A percentile compares a stretch with the other conserved stretches of the same genome.
phyloP scores from a whole-genome alignment of 106 monocot genomes.

The Allium cepa region DNA sequence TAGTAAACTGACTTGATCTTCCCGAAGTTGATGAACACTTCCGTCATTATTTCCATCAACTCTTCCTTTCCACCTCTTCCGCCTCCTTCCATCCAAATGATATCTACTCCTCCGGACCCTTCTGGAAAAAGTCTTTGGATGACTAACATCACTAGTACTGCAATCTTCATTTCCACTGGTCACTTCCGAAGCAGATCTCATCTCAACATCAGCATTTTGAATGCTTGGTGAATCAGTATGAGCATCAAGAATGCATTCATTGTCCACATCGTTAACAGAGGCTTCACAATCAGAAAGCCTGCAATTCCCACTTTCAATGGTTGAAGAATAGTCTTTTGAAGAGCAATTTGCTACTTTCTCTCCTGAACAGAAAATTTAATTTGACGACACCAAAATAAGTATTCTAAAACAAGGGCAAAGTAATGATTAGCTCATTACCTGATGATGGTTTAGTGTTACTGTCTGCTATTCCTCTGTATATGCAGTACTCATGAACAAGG shows the following conservation, averaged over 20 bases:
- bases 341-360: slow-evolving; percentile 13
- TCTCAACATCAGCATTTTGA: slow-evolving; percentile 29
- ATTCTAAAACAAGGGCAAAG: neutral
- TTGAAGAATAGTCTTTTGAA: slow-evolving; percentile 24
- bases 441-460: slow-evolving; percentile 25
- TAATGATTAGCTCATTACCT: slow-evolving; percentile 25
- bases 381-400: neutral
- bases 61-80: slow-evolving; percentile 97
- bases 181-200: slow-evolving; percentile 42
- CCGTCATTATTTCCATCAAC: slow-evolving; percentile 19
- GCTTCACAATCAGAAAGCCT: slow-evolving; percentile 45
- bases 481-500: slow-evolving; percentile 88
- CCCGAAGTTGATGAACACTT: slow-evolving; percentile 18
- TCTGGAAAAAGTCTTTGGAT: slow-evolving; percentile 39
- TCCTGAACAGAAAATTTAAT: neutral
- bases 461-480: slow-evolving; percentile 84
- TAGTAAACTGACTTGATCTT: slow-evolving; percentile 44
- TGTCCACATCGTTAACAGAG: slow-evolving; percentile 34
- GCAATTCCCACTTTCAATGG: slow-evolving; percentile 22
- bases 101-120: slow-evolving; percentile 57
- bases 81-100: slow-evolving; percentile 31
- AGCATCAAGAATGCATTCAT: slow-evolving; percentile 26
- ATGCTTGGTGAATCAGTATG: slow-evolving; percentile 21
- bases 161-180: slow-evolving; percentile 55
- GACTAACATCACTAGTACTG: slow-evolving; percentile 54